phyloP scores from a whole-genome alignment of 2,329 filamentous ascomycete species.

The Cryoendolithus antarcticus region DNA sequence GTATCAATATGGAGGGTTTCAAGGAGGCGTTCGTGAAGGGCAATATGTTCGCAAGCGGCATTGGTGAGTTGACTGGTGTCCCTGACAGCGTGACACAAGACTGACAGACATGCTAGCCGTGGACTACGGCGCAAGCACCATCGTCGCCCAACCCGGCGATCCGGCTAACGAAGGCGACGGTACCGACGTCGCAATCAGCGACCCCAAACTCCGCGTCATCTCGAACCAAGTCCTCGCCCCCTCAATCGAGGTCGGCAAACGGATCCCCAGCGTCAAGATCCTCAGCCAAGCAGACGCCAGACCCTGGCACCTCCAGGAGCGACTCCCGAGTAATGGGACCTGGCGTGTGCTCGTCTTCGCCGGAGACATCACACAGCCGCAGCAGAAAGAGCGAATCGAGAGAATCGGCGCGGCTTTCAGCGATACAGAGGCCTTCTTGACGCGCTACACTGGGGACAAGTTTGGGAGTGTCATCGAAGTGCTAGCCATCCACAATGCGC shows the following conservation, averaged over 20 bases:
- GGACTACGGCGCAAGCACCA: constrained; percentile 44
- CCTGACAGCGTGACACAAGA: background rate
- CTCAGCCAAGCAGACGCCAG: constrained; percentile 45
- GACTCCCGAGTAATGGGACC: constrained; percentile 43
- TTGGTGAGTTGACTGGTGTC: constrained; percentile 19
- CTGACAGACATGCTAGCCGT: constrained; percentile 27
- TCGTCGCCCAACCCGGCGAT: constrained; percentile 43
- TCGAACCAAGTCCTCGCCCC: constrained; percentile 33
- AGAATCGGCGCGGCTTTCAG: constrained; percentile 1
- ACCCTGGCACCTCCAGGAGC: constrained; percentile 48
- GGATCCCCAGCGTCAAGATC: constrained; percentile 47
- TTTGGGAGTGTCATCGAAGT: constrained; percentile 37
- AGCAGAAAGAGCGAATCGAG: constrained; percentile 35
- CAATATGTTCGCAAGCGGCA: constrained; percentile 47
- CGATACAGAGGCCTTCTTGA: background rate
- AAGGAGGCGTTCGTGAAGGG: constrained; percentile 48
- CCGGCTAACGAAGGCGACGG: constrained; percentile 35
- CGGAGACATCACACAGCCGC: constrained; percentile 38
- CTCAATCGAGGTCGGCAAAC: constrained; percentile 40
- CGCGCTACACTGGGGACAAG: too few species aligned
- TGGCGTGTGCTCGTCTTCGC: constrained; percentile 52
- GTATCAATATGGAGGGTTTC: constrained; percentile 51
- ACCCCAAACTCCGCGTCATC: constrained; percentile 11
- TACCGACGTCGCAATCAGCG: constrained; percentile 26
- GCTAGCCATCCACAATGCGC: constrained; percentile 46